phyloP scores from a whole-genome alignment of 2,329 filamentous ascomycete species.

The Scedosporium boydii region DNA sequence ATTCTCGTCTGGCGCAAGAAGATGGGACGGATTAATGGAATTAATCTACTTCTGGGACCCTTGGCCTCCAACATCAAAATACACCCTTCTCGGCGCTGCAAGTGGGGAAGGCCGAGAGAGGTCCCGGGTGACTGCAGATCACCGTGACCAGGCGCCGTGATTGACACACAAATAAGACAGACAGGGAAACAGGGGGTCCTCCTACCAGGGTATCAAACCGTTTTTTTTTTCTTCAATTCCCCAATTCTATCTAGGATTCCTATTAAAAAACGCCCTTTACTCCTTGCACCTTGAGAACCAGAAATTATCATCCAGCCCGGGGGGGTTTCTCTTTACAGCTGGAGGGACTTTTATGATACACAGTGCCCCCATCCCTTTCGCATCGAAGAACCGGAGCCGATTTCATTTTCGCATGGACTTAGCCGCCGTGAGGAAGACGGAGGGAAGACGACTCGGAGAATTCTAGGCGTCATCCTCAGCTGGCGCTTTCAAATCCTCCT shows the following conservation, averaged over 20 bases:
- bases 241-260: not conserved
- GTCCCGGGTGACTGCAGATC: too few species aligned
- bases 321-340: too few species aligned
- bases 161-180: not conserved
- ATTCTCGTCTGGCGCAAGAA: too few species aligned
- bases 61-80: not conserved
- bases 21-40: too few species aligned
- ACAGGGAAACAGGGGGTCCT: not conserved
- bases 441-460: not conserved
- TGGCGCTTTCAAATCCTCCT: slow-evolving; percentile 19
- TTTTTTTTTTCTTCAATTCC: not conserved
- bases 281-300: not conserved
- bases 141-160: too few species aligned
- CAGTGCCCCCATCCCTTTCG: too few species aligned
- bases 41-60: not conserved
- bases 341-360: too few species aligned
- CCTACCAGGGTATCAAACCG: not conserved
- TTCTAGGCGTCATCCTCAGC: slow-evolving; percentile 2
- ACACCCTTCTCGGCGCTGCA: not conserved
- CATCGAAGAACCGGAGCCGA: too few species aligned
- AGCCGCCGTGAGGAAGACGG: too few species aligned
- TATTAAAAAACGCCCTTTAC: not conserved
- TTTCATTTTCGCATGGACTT: too few species aligned
- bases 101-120: not conserved
- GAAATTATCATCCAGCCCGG: not conserved